Base-by-base conservation (phyloP, 2,329 filamentous ascomycete species). In the Penicillium italicum region DNA sequence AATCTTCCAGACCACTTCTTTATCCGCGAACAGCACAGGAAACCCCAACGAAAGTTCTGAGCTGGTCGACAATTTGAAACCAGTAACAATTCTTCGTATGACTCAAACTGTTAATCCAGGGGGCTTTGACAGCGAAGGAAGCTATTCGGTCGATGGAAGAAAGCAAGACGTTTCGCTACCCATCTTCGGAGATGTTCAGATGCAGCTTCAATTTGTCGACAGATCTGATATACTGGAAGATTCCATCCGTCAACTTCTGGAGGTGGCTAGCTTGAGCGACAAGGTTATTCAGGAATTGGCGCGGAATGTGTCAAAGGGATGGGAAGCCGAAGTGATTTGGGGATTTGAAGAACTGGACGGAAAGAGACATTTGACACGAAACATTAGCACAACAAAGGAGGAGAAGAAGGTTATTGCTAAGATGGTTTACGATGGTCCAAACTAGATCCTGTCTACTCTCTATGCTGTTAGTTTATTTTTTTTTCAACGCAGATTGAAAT, bases 261-360 rank as follows among this genome's bases (percentile, higher is more conserved):
- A 31, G 14, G 43, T 50, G 14, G 50, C 16, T 1, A 54, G 56
- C 31, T 22, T 52, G 10, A 47, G 37, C 1, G 49, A 37, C 2
- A 53, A 36, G 9, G 57, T 59, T 0, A 63, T 63, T 42, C 55
- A 60, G 16, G 61, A 64, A 43, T 14, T 44, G 12, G 58, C 57
- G 11, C 28, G 47, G 2, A 60, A 62, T 42, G 2, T 26, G 6
- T 41, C 45, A 10, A 62, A 60, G 41, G 58, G 51, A 11, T 64
- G 62, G 62, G 37, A 61, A 3, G 58, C 60, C 7, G 52, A 38
- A 33, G 62, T 62, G 3, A 30, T 61, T 20, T 64, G 62, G 62
- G 60, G 53, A 6, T 64, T 64, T 51, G 62, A 64, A 33, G 31
- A 46, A 10, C 53, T 64, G 3, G 37, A 59, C 2, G 56, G 54